Evolutionary conservation across 2,329 filamentous ascomycete species (phyloP).

Genomic region (Beauveria pseudobassiana): DNA sequence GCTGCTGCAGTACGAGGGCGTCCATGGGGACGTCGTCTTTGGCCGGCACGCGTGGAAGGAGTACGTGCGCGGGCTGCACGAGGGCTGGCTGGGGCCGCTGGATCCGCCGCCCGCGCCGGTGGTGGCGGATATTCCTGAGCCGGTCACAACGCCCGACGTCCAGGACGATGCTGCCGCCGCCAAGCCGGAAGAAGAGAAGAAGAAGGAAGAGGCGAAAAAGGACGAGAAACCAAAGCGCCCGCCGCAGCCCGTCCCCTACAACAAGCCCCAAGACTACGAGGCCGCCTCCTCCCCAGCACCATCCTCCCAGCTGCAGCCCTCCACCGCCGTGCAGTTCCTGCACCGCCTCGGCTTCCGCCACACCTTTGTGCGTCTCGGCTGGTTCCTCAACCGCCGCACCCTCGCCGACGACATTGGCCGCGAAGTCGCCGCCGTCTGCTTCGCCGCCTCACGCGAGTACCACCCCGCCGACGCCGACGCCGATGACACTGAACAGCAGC

Average conservation of each 20-base stretch:
- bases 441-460: constrained; percentile 50
- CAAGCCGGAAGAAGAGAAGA: constrained; percentile 20
- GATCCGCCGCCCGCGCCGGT: constrained; percentile 44
- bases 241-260: constrained; percentile 64
- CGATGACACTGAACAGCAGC: constrained; percentile 36
- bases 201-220: constrained; percentile 33
- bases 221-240: constrained; percentile 47
- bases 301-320: constrained; percentile 62
- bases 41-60: constrained; percentile 96
- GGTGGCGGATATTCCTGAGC: constrained; percentile 15
- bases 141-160: constrained; percentile 15
- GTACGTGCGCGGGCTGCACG: constrained; percentile 85
- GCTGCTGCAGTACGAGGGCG: constrained; percentile 63
- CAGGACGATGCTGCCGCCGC: constrained; percentile 17
- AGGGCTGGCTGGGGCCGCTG: constrained; percentile 90
- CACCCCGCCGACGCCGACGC: constrained; percentile 25
- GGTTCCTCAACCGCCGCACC: constrained; percentile 76
- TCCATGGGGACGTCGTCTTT: constrained; percentile 78
- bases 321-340: constrained; percentile 67
- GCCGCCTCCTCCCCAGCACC: constrained; percentile 54
- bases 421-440: constrained; percentile 77
- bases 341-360: constrained; percentile 90
- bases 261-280: constrained; percentile 64
- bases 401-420: constrained; percentile 85
- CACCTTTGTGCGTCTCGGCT: constrained; percentile 76